Percentiles rank a stretch among this genome's conserved stretches.
Evolutionary conservation across 257 asterid species (phyloP).

Genomic region (Fraxinus quadrangulata): DNA sequence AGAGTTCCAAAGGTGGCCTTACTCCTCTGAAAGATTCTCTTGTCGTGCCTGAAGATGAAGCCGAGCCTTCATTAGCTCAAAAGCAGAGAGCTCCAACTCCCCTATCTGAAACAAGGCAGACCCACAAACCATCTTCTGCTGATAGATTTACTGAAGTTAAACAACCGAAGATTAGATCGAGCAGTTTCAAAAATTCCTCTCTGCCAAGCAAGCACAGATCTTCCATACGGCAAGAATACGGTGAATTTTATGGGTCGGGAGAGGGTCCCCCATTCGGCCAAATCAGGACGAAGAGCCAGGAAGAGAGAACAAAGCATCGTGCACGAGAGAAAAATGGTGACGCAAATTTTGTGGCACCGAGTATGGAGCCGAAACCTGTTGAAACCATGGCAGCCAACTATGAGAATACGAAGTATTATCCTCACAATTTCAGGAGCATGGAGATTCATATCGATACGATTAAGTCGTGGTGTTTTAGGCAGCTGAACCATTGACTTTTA

Average conservation of each 20-base stretch:
- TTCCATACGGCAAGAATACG: conserved; percentile 76
- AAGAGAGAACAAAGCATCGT: conserved; percentile 76
- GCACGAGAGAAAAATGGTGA: conserved; percentile 65
- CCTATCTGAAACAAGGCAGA: conserved; percentile 58
- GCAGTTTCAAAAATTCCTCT: conserved; percentile 60
- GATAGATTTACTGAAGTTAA: conserved; percentile 64
- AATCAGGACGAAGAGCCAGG: conserved; percentile 71
- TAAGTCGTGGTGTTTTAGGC: conserved; percentile 16
- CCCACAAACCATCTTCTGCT: conserved; percentile 34
- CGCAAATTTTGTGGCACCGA: conserved; percentile 38
- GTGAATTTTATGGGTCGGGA: conserved; percentile 68
- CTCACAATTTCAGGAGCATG: conserved; percentile 62
- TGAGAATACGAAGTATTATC: conserved; percentile 54
- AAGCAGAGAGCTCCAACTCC: conserved; percentile 65
- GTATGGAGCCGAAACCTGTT: conserved; percentile 55
- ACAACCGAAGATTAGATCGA: conserved; percentile 58
- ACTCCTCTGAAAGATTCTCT: conserved; percentile 85
- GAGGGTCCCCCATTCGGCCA: conserved; percentile 65
- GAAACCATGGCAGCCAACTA: conserved; percentile 54
- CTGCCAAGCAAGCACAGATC: conserved; percentile 75
- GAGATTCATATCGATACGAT: conserved; percentile 45
- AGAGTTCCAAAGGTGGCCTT: conserved; percentile 49
- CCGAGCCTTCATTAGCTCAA: conserved; percentile 46
- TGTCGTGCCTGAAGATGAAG: conserved; percentile 84
- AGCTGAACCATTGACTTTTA: not conserved